Evolutionary conservation across 345 rosid genomes (phyloP).

Genomic region (Syzygium oleosum): DNA sequence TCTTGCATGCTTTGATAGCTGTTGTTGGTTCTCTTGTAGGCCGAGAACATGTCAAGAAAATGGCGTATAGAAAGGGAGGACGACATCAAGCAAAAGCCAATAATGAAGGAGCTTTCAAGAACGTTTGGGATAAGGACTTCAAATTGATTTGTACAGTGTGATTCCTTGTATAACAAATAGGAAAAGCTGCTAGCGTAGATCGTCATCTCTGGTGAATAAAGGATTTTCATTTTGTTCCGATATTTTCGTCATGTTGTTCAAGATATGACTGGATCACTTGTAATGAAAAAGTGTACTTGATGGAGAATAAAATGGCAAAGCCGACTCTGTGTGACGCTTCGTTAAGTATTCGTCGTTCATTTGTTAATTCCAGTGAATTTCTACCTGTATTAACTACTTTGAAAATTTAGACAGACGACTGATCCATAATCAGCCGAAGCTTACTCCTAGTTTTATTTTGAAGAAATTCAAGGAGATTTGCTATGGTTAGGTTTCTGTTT

Average conservation of each 20-base stretch:
- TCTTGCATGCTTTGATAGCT: not conserved
- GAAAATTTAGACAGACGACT: not conserved
- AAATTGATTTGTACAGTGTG: conserved; percentile 5
- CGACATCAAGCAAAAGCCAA: conserved; percentile 49
- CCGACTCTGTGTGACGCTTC: not conserved
- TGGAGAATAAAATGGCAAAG: not conserved
- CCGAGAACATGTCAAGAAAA: conserved; percentile 47
- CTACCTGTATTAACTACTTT: not conserved
- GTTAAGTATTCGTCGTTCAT: not conserved
- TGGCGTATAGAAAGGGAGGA: conserved; percentile 50
- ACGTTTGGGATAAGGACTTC: conserved; percentile 40
- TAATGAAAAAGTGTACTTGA: not conserved
- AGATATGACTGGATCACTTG: not conserved
- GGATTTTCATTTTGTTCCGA: not conserved
- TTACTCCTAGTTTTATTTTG: not conserved
- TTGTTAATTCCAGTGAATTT: not conserved
- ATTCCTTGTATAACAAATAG: not conserved
- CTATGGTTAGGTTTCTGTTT: not conserved
- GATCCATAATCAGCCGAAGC: not conserved
- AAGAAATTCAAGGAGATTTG: not conserved
- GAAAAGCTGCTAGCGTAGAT: not conserved
- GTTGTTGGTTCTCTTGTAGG: conserved; percentile 30
- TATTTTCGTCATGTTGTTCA: not conserved
- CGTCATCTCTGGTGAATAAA: not conserved
- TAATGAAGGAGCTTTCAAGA: conserved; percentile 68